These are phyloP conservation scores for Mortierella sp. DNA, from an alignment of 371 early-diverging fungal species.

Conservation along the genomic window DNA sequence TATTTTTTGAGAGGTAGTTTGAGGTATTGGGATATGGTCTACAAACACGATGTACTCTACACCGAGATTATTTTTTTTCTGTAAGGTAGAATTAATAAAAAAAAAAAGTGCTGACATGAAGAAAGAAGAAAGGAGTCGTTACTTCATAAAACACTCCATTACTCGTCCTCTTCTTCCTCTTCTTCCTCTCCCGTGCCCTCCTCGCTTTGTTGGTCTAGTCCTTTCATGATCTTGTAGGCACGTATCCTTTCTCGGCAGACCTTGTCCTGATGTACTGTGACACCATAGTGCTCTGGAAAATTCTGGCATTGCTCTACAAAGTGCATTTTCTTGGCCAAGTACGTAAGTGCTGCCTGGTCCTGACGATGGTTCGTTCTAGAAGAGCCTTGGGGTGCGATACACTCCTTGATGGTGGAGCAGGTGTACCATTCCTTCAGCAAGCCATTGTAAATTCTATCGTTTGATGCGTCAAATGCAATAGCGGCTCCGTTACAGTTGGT, in stretches of 20 bases:
- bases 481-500: constrained; percentile 77
- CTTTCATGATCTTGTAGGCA: constrained; percentile 56
- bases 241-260: constrained; percentile 59
- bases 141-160: not conserved
- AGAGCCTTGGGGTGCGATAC: constrained; percentile 76
- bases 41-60: constrained; percentile 3
- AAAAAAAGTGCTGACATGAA: too few species aligned
- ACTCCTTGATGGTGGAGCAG: constrained; percentile 67
- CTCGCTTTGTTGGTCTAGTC: constrained; percentile 31
- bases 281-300: constrained; percentile 65
- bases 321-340: constrained; percentile 57
- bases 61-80: not conserved
- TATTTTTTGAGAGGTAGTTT: too few species aligned
- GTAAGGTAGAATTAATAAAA: not conserved
- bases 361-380: constrained; percentile 73
- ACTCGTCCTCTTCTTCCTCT: constrained; percentile 7
- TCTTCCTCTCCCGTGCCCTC: constrained; percentile 27
- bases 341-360: constrained; percentile 76
- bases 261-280: constrained; percentile 68
- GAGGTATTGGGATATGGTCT: not conserved
- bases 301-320: constrained; percentile 44
- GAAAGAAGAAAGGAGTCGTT: not conserved
- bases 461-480: constrained; percentile 69
- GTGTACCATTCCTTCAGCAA: constrained; percentile 69
- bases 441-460: constrained; percentile 59